phyloP scores from a whole-genome alignment of 1,284 basidiomycete species.

The Ceratobasidium sp. region DNA sequence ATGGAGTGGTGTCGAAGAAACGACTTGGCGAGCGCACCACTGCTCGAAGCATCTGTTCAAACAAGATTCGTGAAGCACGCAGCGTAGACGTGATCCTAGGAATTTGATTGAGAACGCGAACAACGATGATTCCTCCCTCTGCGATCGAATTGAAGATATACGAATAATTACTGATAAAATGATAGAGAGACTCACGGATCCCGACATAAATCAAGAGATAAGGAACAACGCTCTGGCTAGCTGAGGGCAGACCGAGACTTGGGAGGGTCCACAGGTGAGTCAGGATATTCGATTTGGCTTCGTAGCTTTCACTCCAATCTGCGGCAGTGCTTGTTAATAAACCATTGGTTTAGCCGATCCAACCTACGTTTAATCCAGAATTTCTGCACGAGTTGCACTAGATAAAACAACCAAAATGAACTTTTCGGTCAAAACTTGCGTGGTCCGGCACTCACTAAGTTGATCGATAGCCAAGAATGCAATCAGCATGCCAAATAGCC shows the following conservation, averaged over 20 bases:
- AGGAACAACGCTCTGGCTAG: constrained; percentile 38
- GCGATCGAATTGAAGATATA: neutral
- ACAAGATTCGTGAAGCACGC: constrained; percentile 39
- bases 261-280: neutral
- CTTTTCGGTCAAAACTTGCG: no score
- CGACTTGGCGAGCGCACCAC: constrained; percentile 43
- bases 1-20: constrained; percentile 46
- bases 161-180: no score
- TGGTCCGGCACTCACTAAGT: constrained; percentile 36
- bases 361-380: constrained; percentile 43
- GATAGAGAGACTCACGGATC: constrained; percentile 13
- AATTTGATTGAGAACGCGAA: constrained; percentile 21
- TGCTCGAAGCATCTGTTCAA: constrained; percentile 37
- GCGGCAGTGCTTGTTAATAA: neutral
- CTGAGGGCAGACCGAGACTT: constrained; percentile 12
- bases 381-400: constrained; percentile 36
- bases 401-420: neutral
- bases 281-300: neutral
- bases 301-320: constrained; percentile 45
- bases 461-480: neutral
- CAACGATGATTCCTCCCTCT: constrained; percentile 11
- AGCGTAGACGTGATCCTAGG: constrained; percentile 26
- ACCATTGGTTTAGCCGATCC: no score
- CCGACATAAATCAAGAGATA: constrained; percentile 36
- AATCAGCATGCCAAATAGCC: constrained; percentile 23